Evolutionary conservation across 306 rosid genomes (phyloP), one percentile per base, ranked within the genome.

Genomic region (Canavalia gladiata): DNA sequence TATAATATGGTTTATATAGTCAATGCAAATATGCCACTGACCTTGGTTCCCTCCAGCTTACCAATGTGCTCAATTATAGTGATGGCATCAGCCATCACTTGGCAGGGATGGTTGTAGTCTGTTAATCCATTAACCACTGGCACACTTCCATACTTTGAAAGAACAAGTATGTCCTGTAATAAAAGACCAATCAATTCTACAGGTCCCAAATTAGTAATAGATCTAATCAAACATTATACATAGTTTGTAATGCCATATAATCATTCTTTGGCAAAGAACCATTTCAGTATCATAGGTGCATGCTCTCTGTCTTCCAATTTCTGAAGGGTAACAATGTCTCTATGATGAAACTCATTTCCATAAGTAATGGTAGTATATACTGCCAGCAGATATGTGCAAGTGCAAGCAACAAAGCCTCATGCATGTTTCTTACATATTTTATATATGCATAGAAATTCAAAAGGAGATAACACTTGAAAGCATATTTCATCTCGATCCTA

Each of bases 31-130:
- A 70, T 34, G 73, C 49, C 59, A 18, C 91, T 69, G 45, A 96
- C 99, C 98, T 96, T 96, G 78, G 94, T 90, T 74, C 94, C 98
- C 86, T 93, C 97, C 78, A 96, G 47, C 83, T 74, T 90, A 78
- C 99, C 99, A 49, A 92, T 34, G 68, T 90, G 91, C 75, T 96
- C 99, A 75, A 96, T 90, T 30, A 96, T 90, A 42, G 98, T 93
- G 73, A 96, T 97, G 75, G 92, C 99, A 89, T 96, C 99, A 6
- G 99, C 99, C 97, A 96, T 93, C 85, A 96, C 91, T 87, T 96
- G 99, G 79, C 91, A 86, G 6, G 99, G 99, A 81, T 93, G 99
- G 84, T 95, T 95, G 89, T 90, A 95, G 88, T 93, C 99, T 29
- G 99, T 93, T 90, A 95, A 86, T 64, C 98, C 99, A 88, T 95